Evolutionary conservation across 1,139 yeast species (phyloP).

Genomic region (Debaryomyces sp.): DNA sequence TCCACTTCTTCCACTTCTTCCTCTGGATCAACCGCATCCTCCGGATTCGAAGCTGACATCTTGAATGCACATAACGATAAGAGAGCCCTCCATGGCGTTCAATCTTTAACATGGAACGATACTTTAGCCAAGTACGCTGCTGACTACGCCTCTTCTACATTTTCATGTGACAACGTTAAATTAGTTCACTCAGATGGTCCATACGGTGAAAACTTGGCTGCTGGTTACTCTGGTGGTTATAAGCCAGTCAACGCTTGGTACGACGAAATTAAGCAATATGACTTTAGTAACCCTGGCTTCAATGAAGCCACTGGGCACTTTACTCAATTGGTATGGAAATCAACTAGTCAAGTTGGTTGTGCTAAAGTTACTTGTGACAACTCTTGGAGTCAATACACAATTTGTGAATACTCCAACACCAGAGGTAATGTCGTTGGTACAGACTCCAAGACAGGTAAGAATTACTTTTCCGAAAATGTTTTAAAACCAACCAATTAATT

Average conservation of each 20-base stretch:
- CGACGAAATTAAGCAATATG: slow-evolving; percentile 56
- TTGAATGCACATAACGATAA: slow-evolving; percentile 53
- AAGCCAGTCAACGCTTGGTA: slow-evolving; percentile 69
- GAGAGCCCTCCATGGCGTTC: slow-evolving; percentile 58
- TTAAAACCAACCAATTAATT: slow-evolving; percentile 28
- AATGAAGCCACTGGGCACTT: slow-evolving; percentile 59
- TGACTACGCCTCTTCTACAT: slow-evolving; percentile 42
- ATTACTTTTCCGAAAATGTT: slow-evolving; percentile 56
- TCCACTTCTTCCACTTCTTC: slow-evolving; percentile 16
- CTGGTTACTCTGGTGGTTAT: slow-evolving; percentile 49
- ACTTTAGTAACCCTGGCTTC: slow-evolving; percentile 48
- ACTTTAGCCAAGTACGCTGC: slow-evolving; percentile 51
- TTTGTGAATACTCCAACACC: slow-evolving; percentile 63
- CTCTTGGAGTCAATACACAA: slow-evolving; percentile 58
- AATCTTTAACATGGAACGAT: slow-evolving; percentile 50
- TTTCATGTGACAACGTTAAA: slow-evolving; percentile 57
- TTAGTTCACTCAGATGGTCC: slow-evolving; percentile 53
- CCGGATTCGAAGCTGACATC: slow-evolving; percentile 34
- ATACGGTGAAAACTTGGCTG: slow-evolving; percentile 65
- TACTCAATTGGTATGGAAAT: slow-evolving; percentile 69
- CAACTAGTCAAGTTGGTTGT: slow-evolving; percentile 60
- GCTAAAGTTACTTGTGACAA: slow-evolving; percentile 55
- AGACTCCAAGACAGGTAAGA: slow-evolving; percentile 31
- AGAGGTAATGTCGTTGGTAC: slow-evolving; percentile 61
- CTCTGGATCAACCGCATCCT: slow-evolving; percentile 16